Evolutionary conservation across 1,284 basidiomycete species (phyloP), one percentile per base, ranked within the genome.

Genomic region (Wallemia mellicola): DNA sequence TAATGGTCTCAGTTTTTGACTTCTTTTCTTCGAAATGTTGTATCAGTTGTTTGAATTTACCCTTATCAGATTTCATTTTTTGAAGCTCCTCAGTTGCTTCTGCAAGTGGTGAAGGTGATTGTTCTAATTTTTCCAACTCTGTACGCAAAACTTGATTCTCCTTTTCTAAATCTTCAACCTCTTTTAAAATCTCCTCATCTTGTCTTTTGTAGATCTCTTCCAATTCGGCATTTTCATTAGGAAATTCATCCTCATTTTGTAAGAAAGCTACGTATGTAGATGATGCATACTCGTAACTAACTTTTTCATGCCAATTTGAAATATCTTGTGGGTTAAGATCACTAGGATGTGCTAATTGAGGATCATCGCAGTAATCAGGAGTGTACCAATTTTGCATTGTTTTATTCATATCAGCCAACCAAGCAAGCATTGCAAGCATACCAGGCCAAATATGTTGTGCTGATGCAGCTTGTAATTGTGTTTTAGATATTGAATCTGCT

Each of bases 371-470:
- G 81, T 68, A 80, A 75, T 65, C 81, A 76, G 11, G 80, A 77
- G 60, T 85, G 67, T 60, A 73, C 74, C 58, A 74, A 68, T 54
- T 78, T 67, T 64, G 55, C 55, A 57, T 57, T 24, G 55, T 57
- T 7, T n/a, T 19, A 19, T 19, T 57, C 55, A 86, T 69, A 64
- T 86, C 82, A 1, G 82, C 81, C 17, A 92, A 71, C 88, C 87
- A 92, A 68, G 86, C 82, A 57, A 92, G 67, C 66, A 85, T 82
- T 24, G 82, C 86, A 19, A 89, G 71, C 19, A 89, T 68, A 17
- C 76, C 72, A 0, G 84, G 83, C 88, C 86, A 91, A 19, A 81
- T 79, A 68, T 84, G 82, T 72, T 82, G 80, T 61, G 80, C 82
- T 0, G 83, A 86, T 0, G 86, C 83, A 1, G 86, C 81, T 2